Conservation (phyloP, 768 basidiomycete genomes). For the Exsudoporus frostii region DNA sequence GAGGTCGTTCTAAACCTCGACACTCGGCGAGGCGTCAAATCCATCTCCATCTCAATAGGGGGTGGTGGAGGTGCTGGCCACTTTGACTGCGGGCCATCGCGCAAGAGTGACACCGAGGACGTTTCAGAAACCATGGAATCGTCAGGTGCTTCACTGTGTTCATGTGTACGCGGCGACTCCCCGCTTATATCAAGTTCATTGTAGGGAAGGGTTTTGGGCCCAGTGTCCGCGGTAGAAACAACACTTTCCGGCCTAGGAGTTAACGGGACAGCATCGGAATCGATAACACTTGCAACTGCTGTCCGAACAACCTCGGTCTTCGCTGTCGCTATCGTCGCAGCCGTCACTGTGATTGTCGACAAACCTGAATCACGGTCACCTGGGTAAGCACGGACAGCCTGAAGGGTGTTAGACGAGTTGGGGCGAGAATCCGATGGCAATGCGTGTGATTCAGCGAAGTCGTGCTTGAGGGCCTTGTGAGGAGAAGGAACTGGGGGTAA, state of each 20-base stretch:
- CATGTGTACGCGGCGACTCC: slow-evolving; percentile 7
- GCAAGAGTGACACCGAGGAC: slow-evolving; percentile 18
- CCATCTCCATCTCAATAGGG: slow-evolving; percentile 24
- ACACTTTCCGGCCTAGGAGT: slow-evolving; percentile 13
- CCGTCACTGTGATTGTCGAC: slow-evolving; percentile 42
- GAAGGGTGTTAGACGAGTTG: slow-evolving; percentile 20
- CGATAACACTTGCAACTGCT: slow-evolving; percentile 51
- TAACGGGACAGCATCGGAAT: slow-evolving; percentile 27
- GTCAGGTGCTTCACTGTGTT: slow-evolving; percentile 10
- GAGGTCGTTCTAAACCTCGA: slow-evolving; percentile 31
- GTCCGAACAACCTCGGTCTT: slow-evolving; percentile 47
- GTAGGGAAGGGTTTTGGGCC: not conserved
- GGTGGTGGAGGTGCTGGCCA: slow-evolving; percentile 33
- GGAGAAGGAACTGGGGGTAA: slow-evolving; percentile 10
- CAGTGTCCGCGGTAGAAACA: slow-evolving; percentile 9
- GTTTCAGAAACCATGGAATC: slow-evolving; percentile 14
- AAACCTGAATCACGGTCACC: slow-evolving; percentile 34
- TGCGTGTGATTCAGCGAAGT: not conserved
- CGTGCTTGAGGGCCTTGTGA: not conserved
- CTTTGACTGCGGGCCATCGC: slow-evolving; percentile 19
- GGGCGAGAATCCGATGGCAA: slow-evolving; percentile 9
- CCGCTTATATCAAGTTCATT: not conserved
- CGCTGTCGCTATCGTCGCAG: slow-evolving; percentile 43
- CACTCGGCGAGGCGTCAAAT: slow-evolving; percentile 24
- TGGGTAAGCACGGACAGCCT: slow-evolving; percentile 8